Conservation (phyloP, 1,284 basidiomycete species). For the Tylopilus sp. region DNA sequence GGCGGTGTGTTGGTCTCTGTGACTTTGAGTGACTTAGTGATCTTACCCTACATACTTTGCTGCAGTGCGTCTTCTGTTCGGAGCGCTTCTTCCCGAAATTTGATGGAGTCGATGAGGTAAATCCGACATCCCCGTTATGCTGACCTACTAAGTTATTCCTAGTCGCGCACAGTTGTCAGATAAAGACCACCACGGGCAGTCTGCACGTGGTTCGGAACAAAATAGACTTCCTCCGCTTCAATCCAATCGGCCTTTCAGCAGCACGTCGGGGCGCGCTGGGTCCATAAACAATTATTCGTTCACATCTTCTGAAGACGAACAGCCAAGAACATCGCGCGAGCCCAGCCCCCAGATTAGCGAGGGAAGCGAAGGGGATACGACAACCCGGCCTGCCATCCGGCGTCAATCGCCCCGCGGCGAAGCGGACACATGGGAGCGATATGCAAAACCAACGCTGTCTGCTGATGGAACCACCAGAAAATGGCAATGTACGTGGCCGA, state of each 20-base stretch:
- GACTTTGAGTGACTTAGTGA: not conserved
- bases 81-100: conserved; percentile 15
- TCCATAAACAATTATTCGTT: conserved; percentile 21
- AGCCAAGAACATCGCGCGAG: conserved; percentile 30
- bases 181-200: conserved; percentile 14
- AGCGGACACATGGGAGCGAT: conserved; percentile 31
- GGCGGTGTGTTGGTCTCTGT: conserved; percentile 20
- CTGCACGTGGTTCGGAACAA: conserved; percentile 12
- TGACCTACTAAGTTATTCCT: conserved; percentile 12
- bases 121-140: not conserved
- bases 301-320: conserved; percentile 33
- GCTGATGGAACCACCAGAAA: conserved; percentile 35
- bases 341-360: conserved; percentile 32
- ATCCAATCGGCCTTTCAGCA: conserved; percentile 7
- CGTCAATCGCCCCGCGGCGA: conserved; percentile 32
- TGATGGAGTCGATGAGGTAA: conserved; percentile 31
- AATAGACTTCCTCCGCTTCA: conserved; percentile 6
- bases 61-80: conserved; percentile 17
- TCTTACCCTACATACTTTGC: conserved; percentile 12
- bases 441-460: conserved; percentile 35
- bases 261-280: conserved; percentile 10
- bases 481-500: conserved; percentile 36
- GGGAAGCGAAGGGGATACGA: conserved; percentile 27
- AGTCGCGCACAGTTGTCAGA: conserved; percentile 25
- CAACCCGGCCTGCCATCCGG: conserved; percentile 15